Evolutionary conservation across 163 green algal species (phyloP), one percentile per base, ranked within the genome.

Genomic region (Prototheca cutis): DNA sequence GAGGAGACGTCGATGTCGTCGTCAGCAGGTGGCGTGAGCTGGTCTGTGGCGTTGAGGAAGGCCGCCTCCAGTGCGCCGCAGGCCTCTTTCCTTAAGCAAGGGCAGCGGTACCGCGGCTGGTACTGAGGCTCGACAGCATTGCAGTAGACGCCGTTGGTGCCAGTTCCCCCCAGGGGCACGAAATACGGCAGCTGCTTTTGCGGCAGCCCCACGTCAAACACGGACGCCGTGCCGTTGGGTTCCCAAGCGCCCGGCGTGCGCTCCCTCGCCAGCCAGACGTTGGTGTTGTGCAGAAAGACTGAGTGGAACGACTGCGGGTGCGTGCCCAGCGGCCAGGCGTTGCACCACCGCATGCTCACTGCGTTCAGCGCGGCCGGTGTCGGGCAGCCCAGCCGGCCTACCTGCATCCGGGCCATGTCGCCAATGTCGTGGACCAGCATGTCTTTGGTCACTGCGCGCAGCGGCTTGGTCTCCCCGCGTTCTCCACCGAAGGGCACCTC

Each of bases 221-320:
- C 6, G 24, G 2, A 15, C 18, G 36, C n/a, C 5, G 2, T 1
- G 32, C 15, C 28, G 6, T 4, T 3, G 4, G 48, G 19, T 3
- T 19, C 7, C 5, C 1, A 54, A n/a, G n/a, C n/a, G 33, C 32
- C 21, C 2, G 15, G 25, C 4, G 5, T 1, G 27, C 53, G 33
- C 33, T 45, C 45, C 30, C 7, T 47, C 15, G 33, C 10, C 31
- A 24, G 40, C 73, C 73, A 85, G 6, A 88, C 33, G 68, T 88
- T 88, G 33, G 78, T 86, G 74, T 88, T 88, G 68, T 83, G 72
- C 25, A 67, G 72, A 66, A 88, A 80, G 3, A 58, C 53, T 1
- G 63, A 58, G 29, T 74, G 68, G 62, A 77, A 76, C 33, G 45
- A 66, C 30, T 73, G 74, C 2, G 79, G 76, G 52, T 81, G 69